Base-by-base conservation (phyloP, 2,329 filamentous ascomycete species). In the Cryphonectria naterciae region DNA sequence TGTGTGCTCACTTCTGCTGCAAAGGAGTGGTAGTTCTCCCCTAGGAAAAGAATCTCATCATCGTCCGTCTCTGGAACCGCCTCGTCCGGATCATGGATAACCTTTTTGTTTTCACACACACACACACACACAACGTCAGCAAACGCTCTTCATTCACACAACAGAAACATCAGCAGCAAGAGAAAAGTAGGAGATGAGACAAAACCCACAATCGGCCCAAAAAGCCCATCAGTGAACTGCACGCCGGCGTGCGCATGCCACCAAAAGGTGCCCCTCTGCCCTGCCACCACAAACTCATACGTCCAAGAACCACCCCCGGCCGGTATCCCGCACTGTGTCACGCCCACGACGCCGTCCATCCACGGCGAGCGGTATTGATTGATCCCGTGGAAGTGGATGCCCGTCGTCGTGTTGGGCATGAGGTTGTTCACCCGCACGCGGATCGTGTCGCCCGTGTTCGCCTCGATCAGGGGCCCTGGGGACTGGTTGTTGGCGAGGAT, bases 301-400 rank as follows among this genome's bases (percentile, higher is more conserved):
- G 84, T 87, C 71, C 89, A 88, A 1, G 80, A 85, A 11, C 32
- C 35, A 1, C 79, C 77, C 0, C 87, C 88, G 0, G 89, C 84
- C 1, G 85, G 83, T 25, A 92, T 88, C 0, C 83, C 82, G 74
- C 88, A 90, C 75, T 91, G 91, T 0, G 85, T 88, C 11, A 92
- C 85, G 52, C 86, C 87, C 0, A 84, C 80, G 2, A 90, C 85
- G 3, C 91, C 91, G 75, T 93, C 91, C 88, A 92, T 91, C 73
- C 87, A 85, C 28, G 85, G 89, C 0, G 87, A 88, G 49, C 87
- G 87, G 73, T 86, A 87, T 79, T 92, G 89, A 75, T 87, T 88
- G 73, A 93, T 83, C 25, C 91, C 91, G 76, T 93, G 91, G 81
- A 90, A 93, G 76, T 93, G 91, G 19, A 93, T 82, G 63, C 85